These are phyloP conservation scores for Rhazya stricta DNA, from an alignment of 257 asterid genomes.

Conservation along the genomic window DNA sequence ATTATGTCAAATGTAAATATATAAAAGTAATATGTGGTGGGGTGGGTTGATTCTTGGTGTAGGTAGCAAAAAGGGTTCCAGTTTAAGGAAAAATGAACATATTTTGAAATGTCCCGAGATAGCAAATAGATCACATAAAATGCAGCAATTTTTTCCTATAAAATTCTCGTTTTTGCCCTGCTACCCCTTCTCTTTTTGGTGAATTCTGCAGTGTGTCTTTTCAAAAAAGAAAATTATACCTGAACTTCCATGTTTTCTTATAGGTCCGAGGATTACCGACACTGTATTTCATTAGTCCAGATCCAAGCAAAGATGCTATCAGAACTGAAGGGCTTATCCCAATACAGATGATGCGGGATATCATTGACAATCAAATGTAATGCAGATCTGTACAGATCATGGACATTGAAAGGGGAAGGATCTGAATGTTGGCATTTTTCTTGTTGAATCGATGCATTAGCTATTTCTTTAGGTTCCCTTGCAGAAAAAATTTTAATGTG, in stretches of 20 bases:
- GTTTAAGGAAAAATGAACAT: neutral
- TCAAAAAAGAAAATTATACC: neutral
- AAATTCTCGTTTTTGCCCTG: neutral
- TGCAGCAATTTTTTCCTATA: neutral
- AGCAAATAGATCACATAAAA: neutral
- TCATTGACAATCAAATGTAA: slow-evolving; percentile 75
- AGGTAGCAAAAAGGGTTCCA: too few species aligned
- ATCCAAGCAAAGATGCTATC: slow-evolving; percentile 79
- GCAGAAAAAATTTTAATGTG: too few species aligned
- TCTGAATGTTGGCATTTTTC: neutral
- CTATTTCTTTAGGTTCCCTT: too few species aligned
- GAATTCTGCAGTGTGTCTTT: neutral
- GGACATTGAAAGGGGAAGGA: neutral
- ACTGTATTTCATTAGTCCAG: slow-evolving; percentile 83
- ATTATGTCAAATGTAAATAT: neutral
- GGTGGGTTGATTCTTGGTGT: too few species aligned
- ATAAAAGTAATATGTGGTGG: neutral
- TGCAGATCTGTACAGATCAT: neutral
- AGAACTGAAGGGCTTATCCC: slow-evolving; percentile 98
- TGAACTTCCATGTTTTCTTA: neutral
- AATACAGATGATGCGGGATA: slow-evolving; percentile 80
- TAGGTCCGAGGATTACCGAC: slow-evolving; percentile 97
- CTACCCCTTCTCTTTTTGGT: neutral
- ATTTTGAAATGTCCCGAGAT: neutral
- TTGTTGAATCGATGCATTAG: too few species aligned